A percentile compares a stretch with the other conserved stretches of the same genome.
phyloP scores from a whole-genome alignment of 371 early-diverging fungal species.

The Mucor indicus region DNA sequence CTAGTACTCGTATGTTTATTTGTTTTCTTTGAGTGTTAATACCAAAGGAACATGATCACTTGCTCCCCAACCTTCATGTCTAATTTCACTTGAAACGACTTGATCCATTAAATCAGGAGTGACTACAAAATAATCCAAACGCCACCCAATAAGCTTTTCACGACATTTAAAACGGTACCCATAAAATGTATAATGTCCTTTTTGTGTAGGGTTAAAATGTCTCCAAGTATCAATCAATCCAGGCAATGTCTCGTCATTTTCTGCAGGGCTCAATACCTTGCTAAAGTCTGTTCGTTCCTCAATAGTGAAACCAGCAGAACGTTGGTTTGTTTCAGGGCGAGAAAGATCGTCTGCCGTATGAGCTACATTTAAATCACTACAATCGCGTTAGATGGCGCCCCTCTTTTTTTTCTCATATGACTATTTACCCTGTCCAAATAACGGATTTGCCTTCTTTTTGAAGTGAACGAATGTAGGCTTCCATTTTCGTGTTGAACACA shows the following conservation, averaged over 20 bases:
- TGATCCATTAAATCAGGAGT: conserved; percentile 59
- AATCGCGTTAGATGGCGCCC: background rate
- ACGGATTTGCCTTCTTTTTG: conserved; percentile 71
- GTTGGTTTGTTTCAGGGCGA: conserved; percentile 74
- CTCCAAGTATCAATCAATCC: conserved; percentile 79
- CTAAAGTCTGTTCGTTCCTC: conserved; percentile 82
- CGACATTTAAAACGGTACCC: conserved; percentile 76
- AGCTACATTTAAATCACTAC: conserved; percentile 85
- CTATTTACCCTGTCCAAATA: conserved; percentile 74
- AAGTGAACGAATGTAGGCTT: conserved; percentile 62
- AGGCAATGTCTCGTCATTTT: conserved; percentile 25
- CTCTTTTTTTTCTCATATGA: background rate
- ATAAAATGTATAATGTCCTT: conserved; percentile 78
- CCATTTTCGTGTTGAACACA: conserved; percentile 70
- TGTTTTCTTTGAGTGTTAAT: conserved; percentile 50
- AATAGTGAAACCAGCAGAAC: conserved; percentile 81
- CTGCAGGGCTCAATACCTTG: conserved; percentile 49
- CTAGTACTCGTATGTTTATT: conserved; percentile 1
- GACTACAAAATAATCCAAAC: conserved; percentile 86
- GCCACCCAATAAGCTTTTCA: conserved; percentile 81
- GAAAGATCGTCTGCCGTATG: conserved; percentile 82
- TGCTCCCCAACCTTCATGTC: conserved; percentile 84
- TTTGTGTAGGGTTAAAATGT: conserved; percentile 65
- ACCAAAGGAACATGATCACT: conserved; percentile 89
- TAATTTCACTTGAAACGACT: conserved; percentile 65